Evolutionary conservation across 108 stramenopile genomes (phyloP), one percentile per base, ranked within the genome.

Genomic region (Conticribra guillardii): DNA sequence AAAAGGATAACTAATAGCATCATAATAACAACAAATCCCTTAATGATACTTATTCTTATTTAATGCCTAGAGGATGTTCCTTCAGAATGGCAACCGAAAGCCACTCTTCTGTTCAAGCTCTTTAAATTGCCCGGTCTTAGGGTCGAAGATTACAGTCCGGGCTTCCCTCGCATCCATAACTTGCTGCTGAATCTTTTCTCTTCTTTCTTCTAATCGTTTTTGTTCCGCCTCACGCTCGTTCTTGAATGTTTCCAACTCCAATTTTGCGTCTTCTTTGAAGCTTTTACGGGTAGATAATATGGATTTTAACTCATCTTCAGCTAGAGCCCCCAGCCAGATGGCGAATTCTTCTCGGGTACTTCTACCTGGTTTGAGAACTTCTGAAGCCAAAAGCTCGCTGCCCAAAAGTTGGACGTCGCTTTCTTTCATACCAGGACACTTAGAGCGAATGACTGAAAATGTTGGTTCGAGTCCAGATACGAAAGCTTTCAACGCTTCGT

Each of bases 301-400:
- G 0, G 71, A 73, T 67, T 86, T 74, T 32, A 93, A 52, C 21
- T 96, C 94, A n/a, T 64, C 83, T 29, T 79, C 84, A 28, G 71
- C 85, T 69, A 96, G 64, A 19, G 86, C 81, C 32, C 74, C 85
- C 19, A 96, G 52, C 94, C 94, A 96, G 15, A 66, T 29, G 5
- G 90, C 93, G 70, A 89, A 94, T 51, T 94, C 87, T 64, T 91
- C 82, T 62, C 82, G 67, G 2, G 74, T 88, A 37, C 86, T 82
- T 71, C 79, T 51, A 26, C 85, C 90, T 2, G 87, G 84, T 46
- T 71, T 60, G 5, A 94, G 74, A 41, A 94, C 70, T 53, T 94
- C 93, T 9, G 88, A 69, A 29, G 87, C 86, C 26, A 94, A 64
- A 44, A 94, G 54, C 62, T 94, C 93, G n/a, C 84, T 88, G 34